Conservation (phyloP, 495 filamentous ascomycete genomes). For the Rusavskia elegans region DNA sequence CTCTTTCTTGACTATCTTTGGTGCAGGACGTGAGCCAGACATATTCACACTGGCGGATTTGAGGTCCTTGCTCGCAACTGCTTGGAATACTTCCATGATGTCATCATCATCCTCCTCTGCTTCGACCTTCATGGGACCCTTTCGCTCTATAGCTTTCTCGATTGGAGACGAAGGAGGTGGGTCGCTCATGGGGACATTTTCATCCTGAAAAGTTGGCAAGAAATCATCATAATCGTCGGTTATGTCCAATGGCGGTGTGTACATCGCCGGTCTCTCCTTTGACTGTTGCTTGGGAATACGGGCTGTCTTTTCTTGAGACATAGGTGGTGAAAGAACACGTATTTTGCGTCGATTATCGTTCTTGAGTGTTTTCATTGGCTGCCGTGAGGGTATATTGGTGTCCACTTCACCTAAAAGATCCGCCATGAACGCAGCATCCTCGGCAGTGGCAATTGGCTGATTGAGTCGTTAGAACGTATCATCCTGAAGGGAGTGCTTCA, state of each 20-base stretch:
- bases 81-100: slow-evolving; percentile 70
- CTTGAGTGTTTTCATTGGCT: slow-evolving; percentile 48
- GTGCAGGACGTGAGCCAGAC: slow-evolving; percentile 62
- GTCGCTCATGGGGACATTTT: slow-evolving; percentile 70
- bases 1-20: slow-evolving; percentile 47
- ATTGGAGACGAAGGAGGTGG: slow-evolving; percentile 75
- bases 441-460: slow-evolving; percentile 46
- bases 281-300: slow-evolving; percentile 16
- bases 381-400: slow-evolving; percentile 51
- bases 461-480: slow-evolving; percentile 3
- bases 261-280: slow-evolving; percentile 16
- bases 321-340: slow-evolving; percentile 62
- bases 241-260: slow-evolving; percentile 22
- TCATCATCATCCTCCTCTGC: slow-evolving; percentile 50
- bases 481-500: slow-evolving; percentile 1
- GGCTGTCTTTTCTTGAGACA: slow-evolving; percentile 36
- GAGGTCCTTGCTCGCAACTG: slow-evolving; percentile 45
- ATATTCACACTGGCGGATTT: slow-evolving; percentile 65
- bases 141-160: slow-evolving; percentile 63
- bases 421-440: slow-evolving; percentile 73
- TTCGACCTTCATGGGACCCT: slow-evolving; percentile 47
- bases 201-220: slow-evolving; percentile 26
- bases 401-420: slow-evolving; percentile 82
- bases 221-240: slow-evolving; percentile 35
- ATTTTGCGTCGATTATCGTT: slow-evolving; percentile 60